Evolutionary conservation across 495 filamentous ascomycete genomes (phyloP).

Genomic region (Podospora anserina): DNA sequence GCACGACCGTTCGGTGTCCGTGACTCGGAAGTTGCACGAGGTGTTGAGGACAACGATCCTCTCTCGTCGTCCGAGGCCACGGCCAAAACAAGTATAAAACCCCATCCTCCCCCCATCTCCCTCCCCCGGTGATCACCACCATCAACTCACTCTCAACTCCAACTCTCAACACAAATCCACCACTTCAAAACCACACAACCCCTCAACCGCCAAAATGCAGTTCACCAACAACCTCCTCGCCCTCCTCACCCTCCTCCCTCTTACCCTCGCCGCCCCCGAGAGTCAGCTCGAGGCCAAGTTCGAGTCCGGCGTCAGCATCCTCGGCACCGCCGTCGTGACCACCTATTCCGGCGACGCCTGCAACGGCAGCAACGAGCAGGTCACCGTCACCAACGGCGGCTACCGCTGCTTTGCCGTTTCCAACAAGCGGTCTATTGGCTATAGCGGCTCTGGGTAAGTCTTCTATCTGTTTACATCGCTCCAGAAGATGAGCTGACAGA

Average conservation of each 20-base stretch:
- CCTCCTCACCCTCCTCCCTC: conserved; percentile 4
- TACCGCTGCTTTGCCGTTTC: conserved; percentile 11
- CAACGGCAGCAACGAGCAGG: conserved; percentile 7
- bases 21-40: neutral
- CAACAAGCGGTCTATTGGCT: conserved; percentile 7
- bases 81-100: neutral
- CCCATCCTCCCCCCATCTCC: neutral
- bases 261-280: conserved; percentile 4
- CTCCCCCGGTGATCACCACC: neutral
- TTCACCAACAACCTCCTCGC: conserved; percentile 12
- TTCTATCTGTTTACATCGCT: neutral
- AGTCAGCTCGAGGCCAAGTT: neutral
- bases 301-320: neutral
- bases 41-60: neutral
- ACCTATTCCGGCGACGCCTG: conserved; percentile 13
- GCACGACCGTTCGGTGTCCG: neutral
- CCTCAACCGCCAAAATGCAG: conserved; percentile 8
- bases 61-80: neutral
- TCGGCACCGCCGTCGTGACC: conserved; percentile 9
- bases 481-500: neutral
- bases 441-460: conserved; percentile 7
- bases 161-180: neutral
- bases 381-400: conserved; percentile 10
- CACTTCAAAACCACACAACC: neutral
- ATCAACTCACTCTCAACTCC: neutral